phyloP scores from a whole-genome alignment of 2,329 filamentous ascomycete genomes.

The Aspergillus cejpii region DNA sequence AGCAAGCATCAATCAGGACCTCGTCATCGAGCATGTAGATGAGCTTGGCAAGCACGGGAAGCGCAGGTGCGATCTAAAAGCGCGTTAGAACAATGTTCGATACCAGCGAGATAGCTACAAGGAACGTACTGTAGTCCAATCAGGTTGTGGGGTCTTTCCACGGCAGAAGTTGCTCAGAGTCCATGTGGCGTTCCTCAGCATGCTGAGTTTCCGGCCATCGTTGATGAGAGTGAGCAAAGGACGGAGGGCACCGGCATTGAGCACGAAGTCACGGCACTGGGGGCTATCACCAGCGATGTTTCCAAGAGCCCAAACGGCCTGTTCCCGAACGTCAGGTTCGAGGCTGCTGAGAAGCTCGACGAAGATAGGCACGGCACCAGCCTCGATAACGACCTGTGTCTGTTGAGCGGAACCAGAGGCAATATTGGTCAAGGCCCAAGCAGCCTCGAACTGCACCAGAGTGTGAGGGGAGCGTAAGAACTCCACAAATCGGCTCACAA shows the following conservation, averaged over 20 bases:
- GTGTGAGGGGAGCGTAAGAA: conserved; percentile 97
- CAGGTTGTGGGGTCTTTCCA: conserved; percentile 97
- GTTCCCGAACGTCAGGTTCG: conserved; percentile 94
- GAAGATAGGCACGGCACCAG: conserved; percentile 95
- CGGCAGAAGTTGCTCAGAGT: conserved; percentile 99
- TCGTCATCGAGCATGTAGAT: conserved; percentile 98
- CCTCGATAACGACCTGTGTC: conserved; percentile 98
- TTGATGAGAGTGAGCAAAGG: conserved; percentile 84
- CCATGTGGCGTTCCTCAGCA: conserved; percentile 98
- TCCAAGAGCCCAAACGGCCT: conserved; percentile 95
- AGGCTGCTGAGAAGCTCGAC: conserved; percentile 92
- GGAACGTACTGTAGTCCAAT: conserved; percentile 82
- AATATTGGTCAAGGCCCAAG: conserved; percentile 98
- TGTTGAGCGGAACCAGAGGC: conserved; percentile 94
- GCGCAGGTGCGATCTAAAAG: conserved; percentile 77
- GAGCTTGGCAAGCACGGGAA: conserved; percentile 91
- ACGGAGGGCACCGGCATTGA: conserved; percentile 82
- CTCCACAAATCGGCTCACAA: conserved; percentile 94
- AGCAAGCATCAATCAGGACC: conserved; percentile 97
- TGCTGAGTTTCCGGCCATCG: conserved; percentile 97
- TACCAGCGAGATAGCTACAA: conserved; percentile 3
- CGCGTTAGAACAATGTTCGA: conserved; percentile 14
- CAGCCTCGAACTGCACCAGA: conserved; percentile 96
- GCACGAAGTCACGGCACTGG: conserved; percentile 92
- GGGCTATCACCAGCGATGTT: conserved; percentile 99